A percentile compares a stretch with the other conserved stretches of the same genome.
These are phyloP conservation scores for Aspergillus bertholletiae DNA, from an alignment of 495 filamentous ascomycete genomes.

Conservation along the genomic window DNA sequence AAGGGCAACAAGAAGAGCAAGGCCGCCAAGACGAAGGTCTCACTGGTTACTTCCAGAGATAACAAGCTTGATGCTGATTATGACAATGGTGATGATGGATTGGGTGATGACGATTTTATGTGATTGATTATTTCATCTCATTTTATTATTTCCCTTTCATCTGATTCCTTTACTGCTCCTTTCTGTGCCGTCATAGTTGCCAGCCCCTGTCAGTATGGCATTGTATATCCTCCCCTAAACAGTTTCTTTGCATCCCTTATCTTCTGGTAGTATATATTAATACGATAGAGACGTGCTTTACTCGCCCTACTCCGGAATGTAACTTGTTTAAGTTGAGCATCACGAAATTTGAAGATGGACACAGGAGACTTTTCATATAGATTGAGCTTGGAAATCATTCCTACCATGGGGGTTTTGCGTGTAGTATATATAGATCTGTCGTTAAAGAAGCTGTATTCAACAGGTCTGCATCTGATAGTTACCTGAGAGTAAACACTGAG, in stretches of 20 bases:
- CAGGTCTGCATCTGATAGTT: no score
- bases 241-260: background rate
- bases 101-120: conserved; percentile 70
- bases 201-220: conserved; percentile 1
- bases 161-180: background rate
- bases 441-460: no score
- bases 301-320: background rate
- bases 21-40: conserved; percentile 89
- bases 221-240: conserved; percentile 1
- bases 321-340: background rate
- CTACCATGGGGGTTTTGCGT: no score
- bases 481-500: no score
- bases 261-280: conserved; percentile 2
- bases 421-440: no score
- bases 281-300: conserved; percentile 2
- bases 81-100: conserved; percentile 74
- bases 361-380: background rate
- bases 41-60: conserved; percentile 68
- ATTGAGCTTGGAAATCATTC: no score
- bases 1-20: conserved; percentile 97
- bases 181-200: conserved; percentile 5
- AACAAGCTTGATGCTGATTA: conserved; percentile 62
- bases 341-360: background rate
- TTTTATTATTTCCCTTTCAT: conserved; percentile 1
- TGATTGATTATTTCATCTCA: conserved; percentile 33